These are phyloP conservation scores for Puya raimondii DNA, from an alignment of 176 grass and related monocot species.

Conservation along the genomic window DNA sequence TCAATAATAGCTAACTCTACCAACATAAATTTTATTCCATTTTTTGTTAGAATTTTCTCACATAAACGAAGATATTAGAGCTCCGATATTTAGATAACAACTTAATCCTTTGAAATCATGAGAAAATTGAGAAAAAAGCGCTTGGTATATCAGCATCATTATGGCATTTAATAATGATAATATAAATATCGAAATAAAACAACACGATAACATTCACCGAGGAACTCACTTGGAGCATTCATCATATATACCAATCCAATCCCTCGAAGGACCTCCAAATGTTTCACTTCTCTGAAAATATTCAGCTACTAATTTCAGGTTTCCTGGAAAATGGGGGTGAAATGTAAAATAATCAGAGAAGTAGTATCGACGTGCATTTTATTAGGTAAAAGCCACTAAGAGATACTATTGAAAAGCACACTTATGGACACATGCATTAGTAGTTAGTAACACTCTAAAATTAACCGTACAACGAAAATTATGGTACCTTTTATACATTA, in stretches of 20 bases:
- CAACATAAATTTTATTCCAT: neutral
- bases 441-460: no score
- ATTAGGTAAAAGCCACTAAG: no score
- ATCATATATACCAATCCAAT: slow-evolving; percentile 96
- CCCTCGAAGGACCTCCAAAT: slow-evolving; percentile 80
- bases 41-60: no score
- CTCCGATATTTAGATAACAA: no score
- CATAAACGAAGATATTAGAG: no score
- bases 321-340: slow-evolving; percentile 33
- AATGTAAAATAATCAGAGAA: slow-evolving; percentile 3
- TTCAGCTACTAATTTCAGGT: slow-evolving; percentile 77
- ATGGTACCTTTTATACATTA: no score
- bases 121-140: neutral
- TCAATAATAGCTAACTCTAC: neutral
- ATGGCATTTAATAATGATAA: neutral
- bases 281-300: slow-evolving; percentile 93
- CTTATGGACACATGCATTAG: no score
- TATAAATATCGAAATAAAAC: slow-evolving; percentile 5
- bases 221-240: slow-evolving; percentile 95
- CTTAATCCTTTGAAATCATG: no score
- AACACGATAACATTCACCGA: neutral
- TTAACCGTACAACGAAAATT: no score
- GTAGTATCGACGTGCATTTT: neutral
- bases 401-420: no score
- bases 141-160: neutral